Base-by-base conservation (phyloP, 2,329 filamentous ascomycete genomes). In the Gnomoniopsis sp. region DNA sequence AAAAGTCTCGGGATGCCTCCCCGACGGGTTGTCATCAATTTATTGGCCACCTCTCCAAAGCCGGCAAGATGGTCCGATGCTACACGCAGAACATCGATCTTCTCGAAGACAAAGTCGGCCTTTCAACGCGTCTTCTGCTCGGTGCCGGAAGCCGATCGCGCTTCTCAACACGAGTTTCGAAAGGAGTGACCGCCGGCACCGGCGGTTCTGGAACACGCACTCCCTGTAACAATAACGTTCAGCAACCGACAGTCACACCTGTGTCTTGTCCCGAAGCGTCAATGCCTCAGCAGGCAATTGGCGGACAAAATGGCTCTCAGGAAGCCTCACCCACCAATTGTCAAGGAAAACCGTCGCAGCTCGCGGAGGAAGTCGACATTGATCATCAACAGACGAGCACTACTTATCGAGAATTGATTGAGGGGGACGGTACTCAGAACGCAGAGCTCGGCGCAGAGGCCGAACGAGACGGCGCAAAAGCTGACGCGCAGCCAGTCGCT, bases 21-120 rank as follows among this genome's bases (percentile, higher is more conserved):
- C 87, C 87, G 0, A 89, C 87, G 1, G 76, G 77, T 19, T 88
- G 85, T 1, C 88, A 91, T 71, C 82, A 81, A 57, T 90, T 91
- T 68, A 87, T 91, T 64, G 81, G 83, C 47, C 82, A 85, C 36
- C 76, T 91, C 6, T 80, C 86, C 48, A 86, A 90, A 67, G 79
- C 83, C 3, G 85, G 87, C 3, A 87, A 88, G 63, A 76, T 91
- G 6, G 85, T 89, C 34, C 77, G 88, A 43, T 89, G 87, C 66
- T 91, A 91, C 66, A 90, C 88, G 0, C 88, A 91, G 65, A 91
- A 90, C 63, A 90, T 91, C 63, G 88, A 91, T 64, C 84, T 86
- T 62, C 83, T 91, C 7, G 88, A 91, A 68, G 84, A 87, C 66
- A 85, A 88, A 58, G 86, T 89, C 47, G 88, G 87, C 3, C 75